Percentiles rank a stretch among this genome's conserved stretches.
Conservation (phyloP, 768 basidiomycete genomes). For the Phlebiopsis gigantea region DNA sequence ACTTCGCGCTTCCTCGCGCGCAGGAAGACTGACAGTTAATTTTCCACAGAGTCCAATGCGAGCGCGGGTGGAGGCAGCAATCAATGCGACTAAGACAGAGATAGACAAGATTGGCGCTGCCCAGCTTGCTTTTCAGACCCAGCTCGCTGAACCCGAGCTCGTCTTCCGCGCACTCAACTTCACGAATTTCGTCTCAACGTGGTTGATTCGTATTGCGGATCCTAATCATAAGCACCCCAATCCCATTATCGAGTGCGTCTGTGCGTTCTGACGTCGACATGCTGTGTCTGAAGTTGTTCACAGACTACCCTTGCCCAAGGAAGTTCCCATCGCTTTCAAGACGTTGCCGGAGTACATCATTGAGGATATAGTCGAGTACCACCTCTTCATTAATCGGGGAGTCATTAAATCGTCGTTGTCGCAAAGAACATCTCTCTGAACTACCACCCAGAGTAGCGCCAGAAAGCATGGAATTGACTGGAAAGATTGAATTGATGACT, state of each 20-base stretch:
- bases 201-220: constrained; percentile 90
- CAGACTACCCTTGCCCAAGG: constrained; percentile 80
- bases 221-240: constrained; percentile 74
- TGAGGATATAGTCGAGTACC: constrained; percentile 90
- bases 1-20: not conserved
- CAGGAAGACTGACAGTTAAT: not conserved
- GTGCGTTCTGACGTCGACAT: not conserved
- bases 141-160: constrained; percentile 83
- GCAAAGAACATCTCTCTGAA: not conserved
- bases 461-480: constrained; percentile 75
- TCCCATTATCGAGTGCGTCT: constrained; percentile 56
- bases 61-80: constrained; percentile 69
- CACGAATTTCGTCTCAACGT: constrained; percentile 86
- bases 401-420: constrained; percentile 16
- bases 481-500: constrained; percentile 80
- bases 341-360: constrained; percentile 91
- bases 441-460: constrained; percentile 47
- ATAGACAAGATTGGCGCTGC: constrained; percentile 65
- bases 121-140: constrained; percentile 78
- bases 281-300: not conserved
- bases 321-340: constrained; percentile 80
- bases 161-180: constrained; percentile 75
- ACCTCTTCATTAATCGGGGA: constrained; percentile 78
- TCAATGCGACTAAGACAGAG: constrained; percentile 69
- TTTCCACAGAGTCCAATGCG: constrained; percentile 57